phyloP scores from a whole-genome alignment of 2,329 filamentous ascomycete genomes.

The Fusarium pseudoanthophilum region DNA sequence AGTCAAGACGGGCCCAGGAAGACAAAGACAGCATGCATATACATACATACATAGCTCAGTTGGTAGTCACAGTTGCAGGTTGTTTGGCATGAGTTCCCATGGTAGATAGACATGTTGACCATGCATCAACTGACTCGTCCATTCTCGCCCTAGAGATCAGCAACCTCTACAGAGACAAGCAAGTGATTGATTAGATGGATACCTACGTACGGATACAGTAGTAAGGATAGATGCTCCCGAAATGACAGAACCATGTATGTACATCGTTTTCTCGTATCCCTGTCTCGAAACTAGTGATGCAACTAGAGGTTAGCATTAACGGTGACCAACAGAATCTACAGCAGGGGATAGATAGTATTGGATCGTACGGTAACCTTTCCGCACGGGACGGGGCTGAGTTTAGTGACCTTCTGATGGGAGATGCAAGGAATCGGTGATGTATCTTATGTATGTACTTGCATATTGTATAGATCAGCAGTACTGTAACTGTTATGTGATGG shows the following conservation, averaged over 20 bases:
- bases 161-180: not conserved
- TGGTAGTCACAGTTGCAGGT: not conserved
- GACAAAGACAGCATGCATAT: not conserved
- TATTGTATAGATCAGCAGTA: not conserved
- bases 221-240: not conserved
- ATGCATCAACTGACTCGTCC: not conserved
- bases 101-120: not conserved
- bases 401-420: not conserved
- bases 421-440: not conserved
- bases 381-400: not conserved
- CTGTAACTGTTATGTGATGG: not conserved
- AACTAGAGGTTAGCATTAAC: conserved; percentile 6
- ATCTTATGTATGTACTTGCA: not conserved
- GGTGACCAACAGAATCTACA: conserved; percentile 2
- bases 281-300: conserved; percentile 15
- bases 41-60: too few species aligned
- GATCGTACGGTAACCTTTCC: not conserved
- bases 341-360: not conserved
- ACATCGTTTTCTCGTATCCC: conserved; percentile 4
- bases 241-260: not conserved
- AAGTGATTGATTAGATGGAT: conserved; percentile 30
- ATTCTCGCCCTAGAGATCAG: not conserved
- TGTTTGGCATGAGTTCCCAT: not conserved
- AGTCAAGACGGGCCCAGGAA: not conserved
- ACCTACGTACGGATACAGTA: too few species aligned